Base-by-base conservation (phyloP, 371 early-diverging fungal species). In the Circinella umbellata region DNA sequence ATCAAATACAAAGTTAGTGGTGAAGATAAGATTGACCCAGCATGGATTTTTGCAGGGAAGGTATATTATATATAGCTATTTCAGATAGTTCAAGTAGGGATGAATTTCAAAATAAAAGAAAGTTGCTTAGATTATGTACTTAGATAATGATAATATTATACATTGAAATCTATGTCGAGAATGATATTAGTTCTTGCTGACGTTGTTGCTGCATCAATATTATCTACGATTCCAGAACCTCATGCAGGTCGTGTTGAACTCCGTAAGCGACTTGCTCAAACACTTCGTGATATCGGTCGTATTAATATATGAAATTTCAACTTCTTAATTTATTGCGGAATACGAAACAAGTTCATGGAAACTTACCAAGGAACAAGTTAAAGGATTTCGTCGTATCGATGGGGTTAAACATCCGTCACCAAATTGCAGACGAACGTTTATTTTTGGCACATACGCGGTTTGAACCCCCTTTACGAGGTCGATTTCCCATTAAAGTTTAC, bases 31-130 rank as follows among this genome's bases (percentile, higher is more conserved):
- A 53, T 72, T 62, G 77, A 79, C 53, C 54, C 65, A 63, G 77
- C 79, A 0, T 83, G 74, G 68, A 76, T 75, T 3, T 68, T 83
- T 11, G 81, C 83, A 5, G 83, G 83, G 57, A 83, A 80, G 79
- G 83, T 82, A 78, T 36, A 37, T 8, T 4, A 61, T n/a, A n/a
- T n/a, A n/a, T n/a, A n/a, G n/a, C n/a, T n/a, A n/a, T n/a, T n/a
- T n/a, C n/a, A n/a, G n/a, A n/a, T n/a, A n/a, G n/a, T n/a, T n/a
- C n/a, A n/a, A 61, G 38, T 37, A 17, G 37, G n/a, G 9, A 39
- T 39, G n/a, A n/a, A n/a, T n/a, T n/a, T n/a, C n/a, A n/a, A n/a
- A n/a, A n/a, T n/a, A n/a, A n/a, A n/a, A n/a, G n/a, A n/a, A n/a
- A n/a, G n/a, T n/a, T n/a, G n/a, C n/a, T n/a, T n/a, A n/a, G n/a